These are phyloP conservation scores for Saitoella complicata DNA, from an alignment of 805 yeast species.

Conservation along the genomic window DNA sequence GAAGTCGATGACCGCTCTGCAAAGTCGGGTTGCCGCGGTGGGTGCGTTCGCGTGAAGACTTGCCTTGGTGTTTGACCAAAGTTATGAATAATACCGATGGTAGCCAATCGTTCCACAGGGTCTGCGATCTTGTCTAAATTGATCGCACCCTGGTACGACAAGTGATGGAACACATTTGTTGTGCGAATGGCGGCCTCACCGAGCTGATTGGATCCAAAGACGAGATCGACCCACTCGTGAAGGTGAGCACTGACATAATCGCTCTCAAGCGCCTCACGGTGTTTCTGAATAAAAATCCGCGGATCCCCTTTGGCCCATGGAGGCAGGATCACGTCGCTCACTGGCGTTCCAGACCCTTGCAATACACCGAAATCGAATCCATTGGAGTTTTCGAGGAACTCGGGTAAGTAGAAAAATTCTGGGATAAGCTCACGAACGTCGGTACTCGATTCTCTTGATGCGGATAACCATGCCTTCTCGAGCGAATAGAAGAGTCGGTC, in stretches of 20 bases:
- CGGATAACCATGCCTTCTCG: constrained; percentile 65
- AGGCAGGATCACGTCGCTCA: constrained; percentile 55
- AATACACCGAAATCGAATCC: constrained; percentile 51
- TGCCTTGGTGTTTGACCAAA: constrained; percentile 83
- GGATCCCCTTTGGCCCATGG: constrained; percentile 77
- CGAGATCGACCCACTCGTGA: constrained; percentile 71
- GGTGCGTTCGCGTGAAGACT: constrained; percentile 55
- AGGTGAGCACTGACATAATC: constrained; percentile 60
- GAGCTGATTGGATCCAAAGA: constrained; percentile 67
- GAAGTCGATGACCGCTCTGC: not conserved
- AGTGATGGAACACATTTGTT: constrained; percentile 65
- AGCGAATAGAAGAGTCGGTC: constrained; percentile 65
- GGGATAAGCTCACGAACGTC: constrained; percentile 82
- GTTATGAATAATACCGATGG: constrained; percentile 73
- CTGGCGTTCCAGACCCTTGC: constrained; percentile 37
- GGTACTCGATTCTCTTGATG: constrained; percentile 63
- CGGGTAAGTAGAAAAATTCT: constrained; percentile 71
- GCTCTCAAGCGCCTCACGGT: constrained; percentile 72
- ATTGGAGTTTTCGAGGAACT: constrained; percentile 51
- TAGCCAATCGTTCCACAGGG: constrained; percentile 55
- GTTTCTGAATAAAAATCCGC: constrained; percentile 49
- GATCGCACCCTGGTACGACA: constrained; percentile 73
- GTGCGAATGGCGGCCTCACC: constrained; percentile 53
- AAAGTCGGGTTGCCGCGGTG: constrained; percentile 20
- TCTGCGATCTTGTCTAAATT: constrained; percentile 59